phyloP scores from a whole-genome alignment of 140 eudicot species.

The Flaveria floridana region DNA sequence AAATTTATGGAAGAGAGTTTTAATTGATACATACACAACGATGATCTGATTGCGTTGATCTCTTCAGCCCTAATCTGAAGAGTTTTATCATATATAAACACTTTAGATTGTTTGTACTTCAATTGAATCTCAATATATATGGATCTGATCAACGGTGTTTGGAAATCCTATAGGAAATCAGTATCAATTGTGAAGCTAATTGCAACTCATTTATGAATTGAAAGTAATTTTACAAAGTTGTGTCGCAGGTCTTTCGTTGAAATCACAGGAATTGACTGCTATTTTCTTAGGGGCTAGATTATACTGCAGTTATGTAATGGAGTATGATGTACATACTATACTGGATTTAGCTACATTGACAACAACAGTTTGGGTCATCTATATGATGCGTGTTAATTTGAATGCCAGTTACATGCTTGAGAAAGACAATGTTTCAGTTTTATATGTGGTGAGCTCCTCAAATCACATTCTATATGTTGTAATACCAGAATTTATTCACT shows the following conservation, averaged over 20 bases:
- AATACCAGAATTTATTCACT: not conserved
- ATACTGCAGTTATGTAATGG: constrained; percentile 57
- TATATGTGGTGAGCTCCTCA: constrained; percentile 42
- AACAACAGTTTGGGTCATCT: constrained; percentile 59
- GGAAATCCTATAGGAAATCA: no score
- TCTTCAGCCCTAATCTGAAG: no score
- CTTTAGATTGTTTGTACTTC: not conserved
- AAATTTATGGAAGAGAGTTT: not conserved
- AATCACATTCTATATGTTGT: not conserved
- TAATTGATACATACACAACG: not conserved
- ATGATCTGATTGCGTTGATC: not conserved
- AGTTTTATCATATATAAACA: no score
- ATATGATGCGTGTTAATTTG: constrained; percentile 57
- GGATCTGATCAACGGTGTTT: not conserved
- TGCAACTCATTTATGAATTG: not conserved
- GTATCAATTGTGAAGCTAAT: no score
- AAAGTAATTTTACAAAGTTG: not conserved
- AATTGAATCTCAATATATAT: not conserved
- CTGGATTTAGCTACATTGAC: constrained; percentile 56
- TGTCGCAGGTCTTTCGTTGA: constrained; percentile 53
- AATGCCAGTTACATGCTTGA: constrained; percentile 49
- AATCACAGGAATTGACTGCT: constrained; percentile 59
- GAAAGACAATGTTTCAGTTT: constrained; percentile 42
- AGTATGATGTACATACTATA: constrained; percentile 56
- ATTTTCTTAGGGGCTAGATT: constrained; percentile 53